A percentile compares a stretch with the other conserved stretches of the same genome.
phyloP scores from a whole-genome alignment of 2,329 filamentous ascomycete genomes.

The Ophiostoma australiae region DNA sequence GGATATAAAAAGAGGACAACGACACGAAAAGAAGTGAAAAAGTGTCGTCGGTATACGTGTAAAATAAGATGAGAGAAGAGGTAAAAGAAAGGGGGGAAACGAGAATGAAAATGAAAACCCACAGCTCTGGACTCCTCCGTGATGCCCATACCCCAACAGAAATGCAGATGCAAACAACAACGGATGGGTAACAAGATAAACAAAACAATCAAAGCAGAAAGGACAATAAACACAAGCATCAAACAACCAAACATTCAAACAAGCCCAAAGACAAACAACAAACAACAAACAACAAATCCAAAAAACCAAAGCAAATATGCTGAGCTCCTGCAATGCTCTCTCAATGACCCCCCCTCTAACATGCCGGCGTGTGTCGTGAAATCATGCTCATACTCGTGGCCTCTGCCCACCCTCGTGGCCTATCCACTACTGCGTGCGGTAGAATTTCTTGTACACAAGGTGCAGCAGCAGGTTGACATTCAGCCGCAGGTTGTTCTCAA shows the following conservation, averaged over 20 bases:
- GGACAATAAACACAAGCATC: background rate
- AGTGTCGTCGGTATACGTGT: background rate
- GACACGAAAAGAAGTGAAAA: background rate
- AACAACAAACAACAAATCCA: slow-evolving; percentile 13
- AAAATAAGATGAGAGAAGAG: background rate
- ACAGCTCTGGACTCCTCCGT: background rate
- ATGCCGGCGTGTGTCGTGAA: slow-evolving; percentile 6
- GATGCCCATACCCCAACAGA: background rate
- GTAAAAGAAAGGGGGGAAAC: background rate
- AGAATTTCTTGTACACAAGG: slow-evolving; percentile 98
- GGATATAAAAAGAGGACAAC: slow-evolving; percentile 8
- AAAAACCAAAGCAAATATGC: background rate
- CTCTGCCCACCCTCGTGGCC: background rate
- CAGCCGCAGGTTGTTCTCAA: slow-evolving; percentile 76
- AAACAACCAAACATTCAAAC: background rate
- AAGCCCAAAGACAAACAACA: background rate
- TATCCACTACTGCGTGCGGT: slow-evolving; percentile 58
- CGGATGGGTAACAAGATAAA: slow-evolving; percentile 4
- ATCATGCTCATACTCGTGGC: slow-evolving; percentile 1
- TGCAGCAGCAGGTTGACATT: slow-evolving; percentile 97
- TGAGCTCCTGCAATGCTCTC: background rate
- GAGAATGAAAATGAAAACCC: background rate
- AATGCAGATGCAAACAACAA: background rate
- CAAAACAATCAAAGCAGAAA: background rate
- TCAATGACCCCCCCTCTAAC: background rate